These are phyloP conservation scores for Tephrocybe sp. DNA, from an alignment of 768 basidiomycete species.

Conservation along the genomic window DNA sequence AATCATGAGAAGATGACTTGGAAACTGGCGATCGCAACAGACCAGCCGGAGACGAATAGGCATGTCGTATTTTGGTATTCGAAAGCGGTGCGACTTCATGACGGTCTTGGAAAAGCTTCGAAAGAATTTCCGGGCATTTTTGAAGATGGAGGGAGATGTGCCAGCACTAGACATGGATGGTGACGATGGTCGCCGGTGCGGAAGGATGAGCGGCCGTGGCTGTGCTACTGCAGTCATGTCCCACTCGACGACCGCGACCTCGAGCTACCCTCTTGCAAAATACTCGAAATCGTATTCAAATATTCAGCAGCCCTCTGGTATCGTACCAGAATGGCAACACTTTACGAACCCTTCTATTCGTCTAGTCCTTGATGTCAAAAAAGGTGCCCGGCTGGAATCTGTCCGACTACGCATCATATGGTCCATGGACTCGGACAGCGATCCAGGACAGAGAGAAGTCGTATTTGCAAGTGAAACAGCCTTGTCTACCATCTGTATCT, in stretches of 20 bases:
- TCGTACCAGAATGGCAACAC: conserved; percentile 70
- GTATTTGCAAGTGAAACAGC: conserved; percentile 55
- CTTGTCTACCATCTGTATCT: not conserved
- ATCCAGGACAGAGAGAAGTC: conserved; percentile 53
- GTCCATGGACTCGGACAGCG: conserved; percentile 42
- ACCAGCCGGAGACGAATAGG: conserved; percentile 77
- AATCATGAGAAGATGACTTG: conserved; percentile 5
- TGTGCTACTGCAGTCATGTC: conserved; percentile 33
- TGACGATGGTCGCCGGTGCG: not conserved
- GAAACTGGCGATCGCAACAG: conserved; percentile 13
- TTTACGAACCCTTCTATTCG: conserved; percentile 69
- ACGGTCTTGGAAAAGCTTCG: conserved; percentile 52
- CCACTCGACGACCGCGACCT: conserved; percentile 59
- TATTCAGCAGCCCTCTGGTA: conserved; percentile 20
- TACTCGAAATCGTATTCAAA: conserved; percentile 68
- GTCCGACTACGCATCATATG: conserved; percentile 67
- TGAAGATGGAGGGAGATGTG: conserved; percentile 15
- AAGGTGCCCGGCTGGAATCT: conserved; percentile 56
- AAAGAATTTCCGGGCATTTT: conserved; percentile 33
- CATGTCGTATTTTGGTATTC: conserved; percentile 64
- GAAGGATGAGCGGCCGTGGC: conserved; percentile 9
- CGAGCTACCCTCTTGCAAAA: conserved; percentile 57
- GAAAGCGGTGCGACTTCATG: conserved; percentile 71
- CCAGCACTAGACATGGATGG: conserved; percentile 9
- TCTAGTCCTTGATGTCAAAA: conserved; percentile 62